A percentile compares a stretch with the other conserved stretches of the same genome.
Evolutionary conservation across 352 stramenopile genomes (phyloP).

Genomic region (Globisporangium lucens): DNA sequence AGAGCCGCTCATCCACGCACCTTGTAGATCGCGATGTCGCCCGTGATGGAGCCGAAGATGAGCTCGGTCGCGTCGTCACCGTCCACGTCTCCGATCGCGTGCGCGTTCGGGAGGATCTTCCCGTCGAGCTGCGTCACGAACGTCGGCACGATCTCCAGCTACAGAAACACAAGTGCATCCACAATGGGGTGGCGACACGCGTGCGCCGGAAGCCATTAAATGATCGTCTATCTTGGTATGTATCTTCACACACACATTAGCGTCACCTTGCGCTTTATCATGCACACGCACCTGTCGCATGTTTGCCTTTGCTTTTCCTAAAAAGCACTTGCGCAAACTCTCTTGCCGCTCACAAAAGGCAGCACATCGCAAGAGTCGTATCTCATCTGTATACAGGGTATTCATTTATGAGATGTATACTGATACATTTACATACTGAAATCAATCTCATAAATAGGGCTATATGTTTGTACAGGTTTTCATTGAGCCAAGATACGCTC

Average conservation of each 20-base stretch:
- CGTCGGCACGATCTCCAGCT: conserved; percentile 70
- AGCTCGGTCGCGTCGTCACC: conserved; percentile 62
- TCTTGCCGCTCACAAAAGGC: not conserved
- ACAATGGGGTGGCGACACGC: not conserved
- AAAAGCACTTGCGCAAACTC: conserved; percentile 5
- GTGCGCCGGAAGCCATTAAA: not conserved
- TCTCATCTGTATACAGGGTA: not conserved
- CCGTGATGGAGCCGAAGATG: conserved; percentile 60
- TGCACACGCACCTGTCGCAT: conserved; percentile 16
- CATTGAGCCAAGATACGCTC: conserved; percentile 1
- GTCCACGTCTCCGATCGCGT: conserved; percentile 61
- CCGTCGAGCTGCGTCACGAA: conserved; percentile 56
- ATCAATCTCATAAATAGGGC: not conserved
- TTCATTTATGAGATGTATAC: not conserved
- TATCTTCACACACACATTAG: not conserved
- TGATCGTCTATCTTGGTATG: not conserved
- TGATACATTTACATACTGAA: not conserved
- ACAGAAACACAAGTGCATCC: not conserved
- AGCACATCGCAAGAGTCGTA: not conserved
- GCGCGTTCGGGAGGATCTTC: conserved; percentile 69
- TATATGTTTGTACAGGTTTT: not conserved
- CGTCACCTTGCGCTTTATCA: not conserved
- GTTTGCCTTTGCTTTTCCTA: not conserved
- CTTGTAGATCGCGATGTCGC: conserved; percentile 72
- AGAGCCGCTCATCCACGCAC: conserved; percentile 13